Conservation (phyloP, 257 asterid species). For the Plantago ovata region DNA sequence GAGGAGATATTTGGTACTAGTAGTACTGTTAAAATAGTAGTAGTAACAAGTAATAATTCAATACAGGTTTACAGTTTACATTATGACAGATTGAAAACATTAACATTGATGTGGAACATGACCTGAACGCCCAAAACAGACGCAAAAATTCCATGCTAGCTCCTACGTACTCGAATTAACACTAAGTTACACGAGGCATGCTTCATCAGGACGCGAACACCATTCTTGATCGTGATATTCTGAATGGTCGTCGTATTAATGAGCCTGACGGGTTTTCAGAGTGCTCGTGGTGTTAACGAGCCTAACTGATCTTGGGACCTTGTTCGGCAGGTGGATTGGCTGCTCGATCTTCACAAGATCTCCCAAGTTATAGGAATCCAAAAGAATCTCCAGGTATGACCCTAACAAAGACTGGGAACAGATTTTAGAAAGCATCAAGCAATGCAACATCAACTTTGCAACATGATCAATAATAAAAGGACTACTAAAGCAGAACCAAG, state of each 20-base stretch:
- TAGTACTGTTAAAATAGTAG: too few relatives aligned
- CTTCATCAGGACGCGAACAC: not conserved
- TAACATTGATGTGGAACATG: not conserved
- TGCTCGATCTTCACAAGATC: not conserved
- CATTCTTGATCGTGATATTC: not conserved
- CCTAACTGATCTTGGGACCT: too few relatives aligned
- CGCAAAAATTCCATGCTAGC: too few relatives aligned
- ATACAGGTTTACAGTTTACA: not conserved
- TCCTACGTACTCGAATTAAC: too few relatives aligned
- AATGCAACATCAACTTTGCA: not conserved
- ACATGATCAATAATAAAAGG: not conserved
- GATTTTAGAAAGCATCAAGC: not conserved
- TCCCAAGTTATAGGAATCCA: not conserved
- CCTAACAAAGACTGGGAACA: slow-evolving; percentile 1
- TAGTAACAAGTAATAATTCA: too few relatives aligned
- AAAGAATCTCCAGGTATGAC: not conserved
- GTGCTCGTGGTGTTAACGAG: too few relatives aligned
- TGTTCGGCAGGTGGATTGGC: not conserved
- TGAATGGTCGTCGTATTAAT: not conserved
- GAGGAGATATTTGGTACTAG: too few relatives aligned
- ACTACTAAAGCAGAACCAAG: not conserved
- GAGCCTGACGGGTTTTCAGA: not conserved
- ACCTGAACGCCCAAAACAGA: not conserved
- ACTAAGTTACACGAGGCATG: not conserved
- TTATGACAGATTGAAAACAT: not conserved